Conservation (phyloP, 129 eudicot genomes). For the Arctium minus region DNA sequence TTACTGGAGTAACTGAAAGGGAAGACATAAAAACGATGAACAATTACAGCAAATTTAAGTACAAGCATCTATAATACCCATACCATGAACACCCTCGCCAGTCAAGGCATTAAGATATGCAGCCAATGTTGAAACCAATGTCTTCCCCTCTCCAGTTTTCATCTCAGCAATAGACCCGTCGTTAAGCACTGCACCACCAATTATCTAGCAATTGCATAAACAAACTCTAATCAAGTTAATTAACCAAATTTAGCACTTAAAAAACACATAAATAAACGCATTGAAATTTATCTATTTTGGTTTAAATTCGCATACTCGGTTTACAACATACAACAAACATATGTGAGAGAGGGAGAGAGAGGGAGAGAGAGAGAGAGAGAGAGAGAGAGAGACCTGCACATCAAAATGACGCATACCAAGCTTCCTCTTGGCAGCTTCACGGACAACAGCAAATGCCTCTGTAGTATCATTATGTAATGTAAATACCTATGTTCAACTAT, state of each 20-base stretch:
- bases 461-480: background rate
- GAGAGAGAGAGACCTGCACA: slow-evolving; percentile 66
- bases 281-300: background rate
- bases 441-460: slow-evolving; percentile 99
- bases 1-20: background rate
- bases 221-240: slow-evolving; percentile 7
- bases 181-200: slow-evolving; percentile 98
- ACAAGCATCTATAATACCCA: slow-evolving; percentile 2
- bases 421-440: slow-evolving; percentile 98
- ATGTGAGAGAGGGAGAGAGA: background rate
- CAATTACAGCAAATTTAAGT: background rate
- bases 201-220: slow-evolving; percentile 51
- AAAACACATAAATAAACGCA: background rate
- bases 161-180: slow-evolving; percentile 97
- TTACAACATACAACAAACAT: background rate
- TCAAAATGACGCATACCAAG: slow-evolving; percentile 99
- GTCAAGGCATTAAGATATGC: slow-evolving; percentile 97
- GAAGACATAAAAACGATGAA: background rate
- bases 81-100: slow-evolving; percentile 98
- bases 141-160: slow-evolving; percentile 99
- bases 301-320: background rate
- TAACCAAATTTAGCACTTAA: background rate
- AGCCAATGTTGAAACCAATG: slow-evolving; percentile 93
- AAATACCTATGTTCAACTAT: background rate
- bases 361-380: slow-evolving; percentile 18